Evolutionary conservation across 257 asterid genomes (phyloP).

Genomic region (Solanum acaule): DNA sequence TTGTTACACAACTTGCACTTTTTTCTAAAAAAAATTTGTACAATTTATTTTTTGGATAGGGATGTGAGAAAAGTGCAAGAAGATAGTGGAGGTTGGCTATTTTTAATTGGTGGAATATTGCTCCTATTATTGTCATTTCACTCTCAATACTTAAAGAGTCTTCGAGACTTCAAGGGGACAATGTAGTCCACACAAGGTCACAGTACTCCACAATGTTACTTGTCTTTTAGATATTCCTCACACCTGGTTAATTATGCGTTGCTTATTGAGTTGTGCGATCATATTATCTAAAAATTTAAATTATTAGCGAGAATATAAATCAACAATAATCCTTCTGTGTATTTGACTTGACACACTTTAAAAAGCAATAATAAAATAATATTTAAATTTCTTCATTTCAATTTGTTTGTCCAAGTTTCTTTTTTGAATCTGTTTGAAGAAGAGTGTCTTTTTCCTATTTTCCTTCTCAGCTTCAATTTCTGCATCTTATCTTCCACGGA

Average conservation of each 20-base stretch:
- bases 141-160: not conserved
- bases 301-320: not conserved
- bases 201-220: not conserved
- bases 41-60: not conserved
- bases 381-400: fast-evolving
- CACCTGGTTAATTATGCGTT: not conserved
- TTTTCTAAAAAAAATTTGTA: not conserved
- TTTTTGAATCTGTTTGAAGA: too few relatives aligned
- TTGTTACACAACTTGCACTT: not conserved
- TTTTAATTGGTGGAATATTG: not conserved
- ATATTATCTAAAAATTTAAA: not conserved
- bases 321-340: fast-evolving
- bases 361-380: not conserved
- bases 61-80: not conserved
- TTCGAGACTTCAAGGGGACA: not conserved
- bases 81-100: not conserved
- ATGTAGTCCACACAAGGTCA: not conserved
- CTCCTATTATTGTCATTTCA: not conserved
- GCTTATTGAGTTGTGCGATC: not conserved
- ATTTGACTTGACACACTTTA: not conserved
- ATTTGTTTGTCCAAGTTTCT: too few relatives aligned
- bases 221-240: not conserved
- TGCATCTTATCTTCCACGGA: too few relatives aligned
- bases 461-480: too few relatives aligned
- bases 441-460: too few relatives aligned